Conservation (phyloP, 2,329 filamentous ascomycete genomes). For the Fusarium protoensiforme region DNA sequence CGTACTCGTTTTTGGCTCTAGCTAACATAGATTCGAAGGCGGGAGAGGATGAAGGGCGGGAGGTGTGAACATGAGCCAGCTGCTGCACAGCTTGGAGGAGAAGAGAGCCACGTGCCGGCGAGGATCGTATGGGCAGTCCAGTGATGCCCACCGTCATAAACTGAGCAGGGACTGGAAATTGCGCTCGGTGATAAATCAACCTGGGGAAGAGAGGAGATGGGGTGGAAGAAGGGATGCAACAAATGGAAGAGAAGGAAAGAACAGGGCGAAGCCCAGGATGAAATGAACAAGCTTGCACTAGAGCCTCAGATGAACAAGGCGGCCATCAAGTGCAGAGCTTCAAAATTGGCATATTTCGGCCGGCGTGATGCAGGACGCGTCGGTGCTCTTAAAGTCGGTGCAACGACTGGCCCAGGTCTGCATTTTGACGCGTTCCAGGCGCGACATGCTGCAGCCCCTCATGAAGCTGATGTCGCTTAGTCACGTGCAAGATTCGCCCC, state of each 20-base stretch:
- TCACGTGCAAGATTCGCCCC: conserved; percentile 35
- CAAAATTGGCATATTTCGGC: conserved; percentile 17
- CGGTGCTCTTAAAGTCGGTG: conserved; percentile 6
- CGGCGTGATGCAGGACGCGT: conserved; percentile 32
- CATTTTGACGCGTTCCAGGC: conserved; percentile 33
- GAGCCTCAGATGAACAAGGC: conserved; percentile 1
- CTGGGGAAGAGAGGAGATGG: neutral
- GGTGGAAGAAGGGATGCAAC: neutral
- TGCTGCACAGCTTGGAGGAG: conserved; percentile 37
- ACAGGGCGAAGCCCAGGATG: neutral
- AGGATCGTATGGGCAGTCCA: conserved; percentile 49
- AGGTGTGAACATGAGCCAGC: conserved; percentile 40
- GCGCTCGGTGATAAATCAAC: conserved; percentile 1
- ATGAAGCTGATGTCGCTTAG: conserved; percentile 18
- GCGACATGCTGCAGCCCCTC: conserved; percentile 28
- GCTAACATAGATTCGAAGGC: conserved; percentile 49
- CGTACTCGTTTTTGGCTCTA: conserved; percentile 50
- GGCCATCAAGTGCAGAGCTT: conserved; percentile 8
- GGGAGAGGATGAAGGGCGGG: conserved; percentile 19
- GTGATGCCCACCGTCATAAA: conserved; percentile 52
- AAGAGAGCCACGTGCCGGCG: conserved; percentile 47
- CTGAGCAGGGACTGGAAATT: neutral
- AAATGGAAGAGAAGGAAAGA: neutral
- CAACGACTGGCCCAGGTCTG: conserved; percentile 12
- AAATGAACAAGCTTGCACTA: neutral